These are phyloP conservation scores for Effrenium voratum DNA, from an alignment of 73 alveolate species.

Conservation along the genomic window DNA sequence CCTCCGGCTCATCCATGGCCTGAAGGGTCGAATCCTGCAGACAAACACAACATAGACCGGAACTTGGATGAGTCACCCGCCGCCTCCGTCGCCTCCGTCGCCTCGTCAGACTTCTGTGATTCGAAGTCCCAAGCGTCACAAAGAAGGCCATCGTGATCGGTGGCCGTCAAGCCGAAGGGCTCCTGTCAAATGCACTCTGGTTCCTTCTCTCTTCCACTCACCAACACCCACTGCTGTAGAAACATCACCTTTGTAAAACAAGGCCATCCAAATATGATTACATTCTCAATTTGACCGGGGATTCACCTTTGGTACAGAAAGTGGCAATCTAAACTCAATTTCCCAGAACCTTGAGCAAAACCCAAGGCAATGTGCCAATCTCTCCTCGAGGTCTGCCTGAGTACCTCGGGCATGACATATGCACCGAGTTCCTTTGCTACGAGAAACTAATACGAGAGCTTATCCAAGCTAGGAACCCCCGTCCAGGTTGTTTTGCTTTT, in stretches of 20 bases:
- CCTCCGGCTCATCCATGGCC: too few species aligned
- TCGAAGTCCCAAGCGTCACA: constrained; percentile 56
- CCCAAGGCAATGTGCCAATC: too few species aligned
- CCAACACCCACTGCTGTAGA: not conserved
- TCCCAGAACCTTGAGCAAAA: too few species aligned
- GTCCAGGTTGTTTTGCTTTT: not conserved
- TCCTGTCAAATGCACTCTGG: not conserved
- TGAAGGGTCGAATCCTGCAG: too few species aligned
- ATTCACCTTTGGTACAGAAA: not conserved
- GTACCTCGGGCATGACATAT: too few species aligned
- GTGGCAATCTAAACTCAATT: not conserved
- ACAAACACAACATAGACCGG: too few species aligned
- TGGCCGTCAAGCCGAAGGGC: not conserved
- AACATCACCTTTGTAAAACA: not conserved
- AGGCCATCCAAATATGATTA: not conserved
- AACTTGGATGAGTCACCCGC: too few species aligned
- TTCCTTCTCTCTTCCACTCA: not conserved
- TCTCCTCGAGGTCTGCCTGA: too few species aligned
- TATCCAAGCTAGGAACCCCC: not conserved
- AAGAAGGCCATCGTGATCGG: constrained; percentile 59
- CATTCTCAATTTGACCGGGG: not conserved
- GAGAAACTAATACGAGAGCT: not conserved
- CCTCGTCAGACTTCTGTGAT: not conserved
- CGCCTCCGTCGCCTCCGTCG: not conserved
- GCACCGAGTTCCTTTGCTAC: too few species aligned